Evolutionary conservation across 176 grass and related monocot species (phyloP).

Genomic region (Thinopyrum elongatum): DNA sequence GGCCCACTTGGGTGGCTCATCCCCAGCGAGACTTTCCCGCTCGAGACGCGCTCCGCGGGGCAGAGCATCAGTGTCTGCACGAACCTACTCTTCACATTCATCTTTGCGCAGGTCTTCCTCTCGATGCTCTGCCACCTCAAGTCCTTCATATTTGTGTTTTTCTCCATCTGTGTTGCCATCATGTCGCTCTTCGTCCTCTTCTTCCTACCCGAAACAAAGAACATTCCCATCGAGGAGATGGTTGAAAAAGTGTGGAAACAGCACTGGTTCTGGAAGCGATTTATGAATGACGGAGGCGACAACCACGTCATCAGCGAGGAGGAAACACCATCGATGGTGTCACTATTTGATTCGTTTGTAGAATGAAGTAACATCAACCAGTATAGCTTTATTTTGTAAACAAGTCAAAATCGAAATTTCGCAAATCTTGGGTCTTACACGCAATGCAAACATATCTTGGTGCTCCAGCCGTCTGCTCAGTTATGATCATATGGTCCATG

Average conservation of each 20-base stretch:
- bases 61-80: constrained; percentile 34
- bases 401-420: background rate
- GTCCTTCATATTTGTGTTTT: constrained; percentile 34
- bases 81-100: constrained; percentile 36
- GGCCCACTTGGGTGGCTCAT: constrained; percentile 87
- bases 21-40: constrained; percentile 67
- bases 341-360: background rate
- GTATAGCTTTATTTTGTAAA: background rate
- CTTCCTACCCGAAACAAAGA: background rate
- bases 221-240: constrained; percentile 17
- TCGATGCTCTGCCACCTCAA: constrained; percentile 38
- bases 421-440: background rate
- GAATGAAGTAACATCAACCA: background rate
- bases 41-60: constrained; percentile 35
- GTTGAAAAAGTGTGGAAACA: background rate
- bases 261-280: constrained; percentile 6
- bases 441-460: background rate
- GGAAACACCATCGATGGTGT: background rate
- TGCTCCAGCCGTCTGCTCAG: background rate
- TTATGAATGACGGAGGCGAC: background rate
- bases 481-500: background rate
- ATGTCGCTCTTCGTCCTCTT: constrained; percentile 5
- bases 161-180: background rate
- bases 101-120: constrained; percentile 38
- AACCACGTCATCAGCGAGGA: background rate